A percentile compares a stretch with the other conserved stretches of the same genome.
phyloP scores from a whole-genome alignment of 805 yeast species.

The Lipomyces mesembrius region DNA sequence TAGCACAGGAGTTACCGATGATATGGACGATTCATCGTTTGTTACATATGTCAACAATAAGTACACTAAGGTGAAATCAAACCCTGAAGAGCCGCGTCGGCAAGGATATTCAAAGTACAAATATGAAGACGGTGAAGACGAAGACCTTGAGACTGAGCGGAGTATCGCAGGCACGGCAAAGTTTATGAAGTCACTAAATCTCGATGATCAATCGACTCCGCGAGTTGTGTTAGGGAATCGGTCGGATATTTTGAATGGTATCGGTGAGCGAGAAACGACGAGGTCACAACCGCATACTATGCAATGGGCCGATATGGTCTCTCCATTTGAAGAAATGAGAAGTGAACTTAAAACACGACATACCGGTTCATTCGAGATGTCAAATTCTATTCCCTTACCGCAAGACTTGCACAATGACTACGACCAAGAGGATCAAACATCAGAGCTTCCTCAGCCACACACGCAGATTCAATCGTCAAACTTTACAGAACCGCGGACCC shows the following conservation, averaged over 20 bases:
- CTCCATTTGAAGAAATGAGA: constrained; percentile 34
- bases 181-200: constrained; percentile 21
- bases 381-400: constrained; percentile 25
- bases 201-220: constrained; percentile 31
- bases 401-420: neutral
- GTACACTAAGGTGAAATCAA: neutral
- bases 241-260: constrained; percentile 11
- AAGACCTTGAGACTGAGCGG: constrained; percentile 26
- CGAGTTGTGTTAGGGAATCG: constrained; percentile 17
- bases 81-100: neutral
- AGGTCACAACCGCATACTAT: constrained; percentile 1
- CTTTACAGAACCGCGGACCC: constrained; percentile 7
- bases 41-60: constrained; percentile 12
- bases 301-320: constrained; percentile 34
- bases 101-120: neutral
- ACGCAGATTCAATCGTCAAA: constrained; percentile 4
- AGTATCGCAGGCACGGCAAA: constrained; percentile 25
- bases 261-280: neutral
- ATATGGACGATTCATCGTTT: constrained; percentile 15
- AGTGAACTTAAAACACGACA: constrained; percentile 14
- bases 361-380: constrained; percentile 16
- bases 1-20: neutral
- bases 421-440: constrained; percentile 16
- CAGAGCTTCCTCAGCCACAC: constrained; percentile 18
- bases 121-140: constrained; percentile 22